These are phyloP conservation scores for Pseudopyricularia javanii DNA, from an alignment of 2,329 filamentous ascomycete species.

Conservation along the genomic window DNA sequence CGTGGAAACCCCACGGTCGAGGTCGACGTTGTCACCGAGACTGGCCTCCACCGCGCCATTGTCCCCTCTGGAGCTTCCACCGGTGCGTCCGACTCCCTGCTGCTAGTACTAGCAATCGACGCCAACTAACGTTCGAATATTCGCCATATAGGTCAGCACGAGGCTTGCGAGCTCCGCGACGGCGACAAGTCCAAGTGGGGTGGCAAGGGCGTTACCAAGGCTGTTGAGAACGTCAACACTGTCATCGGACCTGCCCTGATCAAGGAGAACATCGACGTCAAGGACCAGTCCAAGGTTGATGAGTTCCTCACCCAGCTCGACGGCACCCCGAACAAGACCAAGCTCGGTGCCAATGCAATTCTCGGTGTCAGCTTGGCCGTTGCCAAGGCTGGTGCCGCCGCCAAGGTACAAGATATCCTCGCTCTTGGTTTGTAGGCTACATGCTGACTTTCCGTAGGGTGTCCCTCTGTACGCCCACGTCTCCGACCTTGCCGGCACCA, in stretches of 20 bases:
- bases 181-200: slow-evolving; percentile 78
- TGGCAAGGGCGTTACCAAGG: slow-evolving; percentile 80
- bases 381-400: slow-evolving; percentile 79
- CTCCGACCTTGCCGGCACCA: slow-evolving; percentile 76
- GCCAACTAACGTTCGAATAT: slow-evolving; percentile 9
- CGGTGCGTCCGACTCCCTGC: slow-evolving; percentile 40
- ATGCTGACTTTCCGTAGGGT: slow-evolving; percentile 28
- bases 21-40: slow-evolving; percentile 94
- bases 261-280: slow-evolving; percentile 71
- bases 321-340: slow-evolving; percentile 75
- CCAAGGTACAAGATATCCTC: slow-evolving; percentile 44
- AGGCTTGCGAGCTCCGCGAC: slow-evolving; percentile 84
- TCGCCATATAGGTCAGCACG: slow-evolving; percentile 58
- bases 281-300: slow-evolving; percentile 76
- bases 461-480: slow-evolving; percentile 81
- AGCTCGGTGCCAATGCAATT: slow-evolving; percentile 80
- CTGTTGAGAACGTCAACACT: slow-evolving; percentile 76
- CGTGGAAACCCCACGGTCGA: slow-evolving; percentile 97
- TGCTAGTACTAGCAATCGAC: background rate
- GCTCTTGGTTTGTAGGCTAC: background rate
- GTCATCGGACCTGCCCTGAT: slow-evolving; percentile 71
- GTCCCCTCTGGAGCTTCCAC: slow-evolving; percentile 95
- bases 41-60: slow-evolving; percentile 92
- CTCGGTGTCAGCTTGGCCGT: slow-evolving; percentile 74
- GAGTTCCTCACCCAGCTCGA: slow-evolving; percentile 78